phyloP scores from a whole-genome alignment of 1,139 yeast genomes.

The Blastobotrys illinoisensis region DNA sequence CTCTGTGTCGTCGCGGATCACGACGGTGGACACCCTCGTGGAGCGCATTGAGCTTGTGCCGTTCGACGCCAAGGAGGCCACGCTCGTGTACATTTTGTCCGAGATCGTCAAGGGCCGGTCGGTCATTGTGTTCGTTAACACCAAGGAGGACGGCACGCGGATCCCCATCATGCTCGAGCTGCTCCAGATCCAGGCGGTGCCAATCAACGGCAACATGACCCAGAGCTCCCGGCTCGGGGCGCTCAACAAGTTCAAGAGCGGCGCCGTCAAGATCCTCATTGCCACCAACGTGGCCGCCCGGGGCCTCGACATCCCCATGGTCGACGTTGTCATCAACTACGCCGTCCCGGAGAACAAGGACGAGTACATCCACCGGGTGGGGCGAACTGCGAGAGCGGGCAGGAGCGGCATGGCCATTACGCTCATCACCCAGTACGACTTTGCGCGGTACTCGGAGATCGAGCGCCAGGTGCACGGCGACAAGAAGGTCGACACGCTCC shows the following conservation, averaged over 20 bases:
- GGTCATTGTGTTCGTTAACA: slow-evolving; percentile 83
- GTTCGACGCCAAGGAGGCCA: slow-evolving; percentile 88
- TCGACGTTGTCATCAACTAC: slow-evolving; percentile 86
- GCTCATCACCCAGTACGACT: slow-evolving; percentile 88
- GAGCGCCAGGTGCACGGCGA: slow-evolving; percentile 60
- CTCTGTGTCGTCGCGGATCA: slow-evolving; percentile 81
- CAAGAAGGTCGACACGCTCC: slow-evolving; percentile 76
- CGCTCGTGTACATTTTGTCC: slow-evolving; percentile 71
- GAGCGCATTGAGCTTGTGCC: slow-evolving; percentile 91
- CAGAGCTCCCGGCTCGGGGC: slow-evolving; percentile 93
- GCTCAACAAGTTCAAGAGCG: slow-evolving; percentile 84
- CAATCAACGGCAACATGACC: slow-evolving; percentile 88
- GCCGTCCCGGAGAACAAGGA: slow-evolving; percentile 98
- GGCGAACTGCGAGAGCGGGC: slow-evolving; percentile 98
- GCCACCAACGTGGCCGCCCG: slow-evolving; percentile 99
- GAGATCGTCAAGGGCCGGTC: slow-evolving; percentile 76
- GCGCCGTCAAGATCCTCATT: slow-evolving; percentile 72
- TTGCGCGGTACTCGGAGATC: slow-evolving; percentile 79
- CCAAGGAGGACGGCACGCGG: slow-evolving; percentile 93
- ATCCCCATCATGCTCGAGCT: slow-evolving; percentile 75
- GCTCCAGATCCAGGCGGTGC: slow-evolving; percentile 84
- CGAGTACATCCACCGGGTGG: slow-evolving; percentile 94
- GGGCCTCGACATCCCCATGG: slow-evolving; percentile 94
- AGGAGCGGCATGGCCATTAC: slow-evolving; percentile 89
- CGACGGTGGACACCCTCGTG: slow-evolving; percentile 86